These are phyloP conservation scores for Daldinia concentrica DNA, from an alignment of 495 filamentous ascomycete species.

Conservation along the genomic window DNA sequence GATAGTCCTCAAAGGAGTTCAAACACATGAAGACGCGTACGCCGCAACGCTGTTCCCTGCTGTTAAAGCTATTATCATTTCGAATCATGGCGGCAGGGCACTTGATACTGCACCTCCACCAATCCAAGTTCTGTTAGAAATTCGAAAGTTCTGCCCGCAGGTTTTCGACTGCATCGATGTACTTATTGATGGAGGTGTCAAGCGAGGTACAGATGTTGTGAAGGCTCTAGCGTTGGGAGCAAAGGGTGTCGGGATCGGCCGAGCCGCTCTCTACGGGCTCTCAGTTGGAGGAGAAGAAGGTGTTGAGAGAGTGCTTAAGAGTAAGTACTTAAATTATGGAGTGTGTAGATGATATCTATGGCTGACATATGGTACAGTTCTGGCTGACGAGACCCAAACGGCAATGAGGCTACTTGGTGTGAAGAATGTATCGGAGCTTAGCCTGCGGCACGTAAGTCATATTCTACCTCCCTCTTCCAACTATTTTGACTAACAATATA, in stretches of 20 bases:
- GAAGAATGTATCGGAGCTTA: slow-evolving; percentile 32
- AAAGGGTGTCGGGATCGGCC: slow-evolving; percentile 78
- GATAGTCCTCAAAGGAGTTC: slow-evolving; percentile 80
- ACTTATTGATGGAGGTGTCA: slow-evolving; percentile 79
- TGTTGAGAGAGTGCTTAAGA: slow-evolving; percentile 77
- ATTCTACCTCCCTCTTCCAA: background rate
- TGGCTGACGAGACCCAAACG: slow-evolving; percentile 37
- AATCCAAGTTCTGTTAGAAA: slow-evolving; percentile 79
- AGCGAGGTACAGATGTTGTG: slow-evolving; percentile 79
- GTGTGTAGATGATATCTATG: background rate
- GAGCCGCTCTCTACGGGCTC: slow-evolving; percentile 75
- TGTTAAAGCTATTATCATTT: slow-evolving; percentile 78
- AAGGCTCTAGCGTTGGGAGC: slow-evolving; percentile 82
- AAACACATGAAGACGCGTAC: slow-evolving; percentile 84
- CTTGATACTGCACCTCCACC: slow-evolving; percentile 80
- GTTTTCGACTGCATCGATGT: slow-evolving; percentile 78
- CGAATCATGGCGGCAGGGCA: slow-evolving; percentile 82
- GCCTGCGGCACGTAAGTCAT: slow-evolving; percentile 31
- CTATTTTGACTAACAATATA: slow-evolving; percentile 4
- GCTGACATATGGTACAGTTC: slow-evolving; percentile 27
- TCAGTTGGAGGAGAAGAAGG: slow-evolving; percentile 78
- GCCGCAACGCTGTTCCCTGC: slow-evolving; percentile 70
- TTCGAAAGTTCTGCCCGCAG: slow-evolving; percentile 79
- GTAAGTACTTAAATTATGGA: slow-evolving; percentile 70
- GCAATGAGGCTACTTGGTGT: slow-evolving; percentile 41